These are phyloP conservation scores for Aspergillus bombycis DNA, from an alignment of 2,329 filamentous ascomycete species.

Conservation along the genomic window DNA sequence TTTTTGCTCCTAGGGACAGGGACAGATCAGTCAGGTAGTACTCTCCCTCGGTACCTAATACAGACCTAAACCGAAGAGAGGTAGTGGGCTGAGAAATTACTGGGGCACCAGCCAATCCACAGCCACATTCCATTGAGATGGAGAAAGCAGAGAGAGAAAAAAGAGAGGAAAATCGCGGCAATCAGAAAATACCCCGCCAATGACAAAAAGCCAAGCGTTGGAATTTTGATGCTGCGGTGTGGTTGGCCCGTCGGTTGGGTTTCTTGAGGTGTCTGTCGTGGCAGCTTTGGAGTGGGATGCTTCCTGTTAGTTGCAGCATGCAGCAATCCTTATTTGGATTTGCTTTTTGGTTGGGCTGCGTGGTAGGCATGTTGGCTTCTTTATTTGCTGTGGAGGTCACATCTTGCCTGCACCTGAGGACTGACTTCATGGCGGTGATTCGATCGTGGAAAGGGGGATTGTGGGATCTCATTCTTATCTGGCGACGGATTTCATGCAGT, in stretches of 20 bases:
- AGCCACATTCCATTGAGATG: not conserved
- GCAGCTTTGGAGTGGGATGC: slow-evolving; percentile 7
- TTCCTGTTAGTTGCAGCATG: slow-evolving; percentile 6
- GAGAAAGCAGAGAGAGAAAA: not conserved
- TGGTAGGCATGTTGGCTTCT: not conserved
- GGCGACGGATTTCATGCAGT: not conserved
- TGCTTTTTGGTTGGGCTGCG: slow-evolving; percentile 5
- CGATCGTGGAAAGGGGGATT: not conserved
- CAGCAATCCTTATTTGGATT: slow-evolving; percentile 10
- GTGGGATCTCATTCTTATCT: not conserved
- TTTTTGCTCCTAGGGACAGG: not conserved
- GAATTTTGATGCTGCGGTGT: not conserved
- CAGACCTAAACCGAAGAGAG: not conserved
- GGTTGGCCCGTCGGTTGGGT: slow-evolving; percentile 1
- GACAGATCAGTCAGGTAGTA: not conserved
- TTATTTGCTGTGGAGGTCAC: not conserved
- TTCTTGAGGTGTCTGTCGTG: slow-evolving; percentile 7
- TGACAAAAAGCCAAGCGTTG: slow-evolving; percentile 1
- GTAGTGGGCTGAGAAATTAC: not conserved
- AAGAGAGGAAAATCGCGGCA: not conserved
- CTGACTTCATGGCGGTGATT: not conserved
- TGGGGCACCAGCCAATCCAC: not conserved
- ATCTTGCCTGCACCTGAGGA: not conserved
- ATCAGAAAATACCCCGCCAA: slow-evolving; percentile 3
- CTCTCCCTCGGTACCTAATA: not conserved